Evolutionary conservation across 192 early-diverging fungal genomes (phyloP), one percentile per base, ranked within the genome.

Genomic region (Coemansia sp.): DNA sequence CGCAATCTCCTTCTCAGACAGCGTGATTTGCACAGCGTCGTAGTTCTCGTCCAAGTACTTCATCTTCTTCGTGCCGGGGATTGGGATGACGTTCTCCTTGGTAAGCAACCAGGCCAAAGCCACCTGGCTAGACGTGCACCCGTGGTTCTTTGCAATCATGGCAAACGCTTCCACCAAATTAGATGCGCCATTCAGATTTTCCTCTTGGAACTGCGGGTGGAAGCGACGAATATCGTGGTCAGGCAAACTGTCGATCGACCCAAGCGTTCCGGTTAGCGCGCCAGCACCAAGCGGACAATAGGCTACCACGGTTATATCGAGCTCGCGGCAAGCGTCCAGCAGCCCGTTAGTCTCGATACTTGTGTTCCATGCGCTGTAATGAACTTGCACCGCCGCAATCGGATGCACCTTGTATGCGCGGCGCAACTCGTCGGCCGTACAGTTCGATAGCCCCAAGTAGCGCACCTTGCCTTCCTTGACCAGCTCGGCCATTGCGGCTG

Each of bases 231-330:
- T 85, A 64, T 92, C 91, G 38, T 63, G 67, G 23, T 64, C 66
- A 16, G 67, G 75, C n/a, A 92, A 72, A 44, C 89, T 86, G 10
- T 87, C 85, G 49, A 69, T 63, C 12, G 64, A 73, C 58, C 72
- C 76, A 63, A 88, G 85, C 15, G 78, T 76, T 16, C 90, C 89
- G 2, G 88, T 88, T 51, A 92, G 67, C 39, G 91, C 86, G 8
- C 91, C 92, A 49, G 87, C 81, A 2, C 89, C 91, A 9, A 93
- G 64, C 9, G 90, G 91, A 7, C 89, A 88, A 60, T 91, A 89
- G 5, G 93, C 89, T 23, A 95, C 77, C 9, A 91, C 73, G n/a
- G 85, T 89, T 45, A 94, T 79, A 43, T 88, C 89, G 5, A 92
- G 83, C 66, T 91, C 90, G 59, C 89, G 86, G 71, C 91, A 92